These are phyloP conservation scores for Rhodomyrtus tomentosa DNA, from an alignment of 345 rosid genomes.

Conservation along the genomic window DNA sequence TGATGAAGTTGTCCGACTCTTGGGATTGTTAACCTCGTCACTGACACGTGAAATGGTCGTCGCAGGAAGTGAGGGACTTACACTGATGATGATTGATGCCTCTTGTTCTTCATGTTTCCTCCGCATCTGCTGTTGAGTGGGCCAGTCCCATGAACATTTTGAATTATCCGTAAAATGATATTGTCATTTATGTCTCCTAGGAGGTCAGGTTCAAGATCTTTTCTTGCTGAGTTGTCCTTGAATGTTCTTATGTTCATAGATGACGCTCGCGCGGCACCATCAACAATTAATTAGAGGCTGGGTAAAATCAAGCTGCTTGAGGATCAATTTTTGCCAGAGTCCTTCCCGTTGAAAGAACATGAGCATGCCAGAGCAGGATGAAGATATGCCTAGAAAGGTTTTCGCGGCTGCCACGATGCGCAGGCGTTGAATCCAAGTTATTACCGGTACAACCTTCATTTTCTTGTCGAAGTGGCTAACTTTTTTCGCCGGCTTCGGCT, in stretches of 20 bases:
- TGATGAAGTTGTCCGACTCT: not conserved
- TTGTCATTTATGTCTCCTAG: not conserved
- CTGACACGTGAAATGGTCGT: not conserved
- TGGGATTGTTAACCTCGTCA: not conserved
- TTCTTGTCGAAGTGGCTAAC: not conserved
- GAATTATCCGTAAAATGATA: not conserved
- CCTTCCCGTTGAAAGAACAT: not conserved
- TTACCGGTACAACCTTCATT: not conserved
- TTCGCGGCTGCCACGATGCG: not conserved
- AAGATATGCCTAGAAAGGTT: not conserved
- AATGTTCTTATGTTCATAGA: not conserved
- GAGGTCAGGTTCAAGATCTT: not conserved
- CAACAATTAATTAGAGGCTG: not conserved
- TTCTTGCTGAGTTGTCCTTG: not conserved
- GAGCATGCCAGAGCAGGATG: not conserved
- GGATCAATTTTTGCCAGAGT: not conserved
- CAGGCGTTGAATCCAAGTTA: not conserved
- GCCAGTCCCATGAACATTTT: not conserved
- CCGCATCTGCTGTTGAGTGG: not conserved
- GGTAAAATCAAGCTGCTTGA: not conserved
- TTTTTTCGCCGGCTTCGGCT: not conserved
- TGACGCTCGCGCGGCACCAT: not conserved
- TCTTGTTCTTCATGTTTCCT: not conserved
- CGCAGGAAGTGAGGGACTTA: not conserved
- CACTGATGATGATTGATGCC: not conserved